These are phyloP conservation scores for Bocquillonia castaneifolia DNA, from an alignment of 441 rosid species.

Conservation along the genomic window DNA sequence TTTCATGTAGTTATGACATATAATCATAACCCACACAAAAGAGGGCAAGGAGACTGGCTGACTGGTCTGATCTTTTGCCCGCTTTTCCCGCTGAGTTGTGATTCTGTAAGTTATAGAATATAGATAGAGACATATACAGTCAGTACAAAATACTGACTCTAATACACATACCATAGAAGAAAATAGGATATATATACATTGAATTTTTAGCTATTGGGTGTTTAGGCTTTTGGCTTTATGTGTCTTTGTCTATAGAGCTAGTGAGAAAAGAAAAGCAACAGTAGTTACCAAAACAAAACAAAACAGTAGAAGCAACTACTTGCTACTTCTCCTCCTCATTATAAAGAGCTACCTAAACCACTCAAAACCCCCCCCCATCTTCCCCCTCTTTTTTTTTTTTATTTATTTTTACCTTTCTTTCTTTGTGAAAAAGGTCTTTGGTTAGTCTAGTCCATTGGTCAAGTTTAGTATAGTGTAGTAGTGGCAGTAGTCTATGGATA, in stretches of 20 bases:
- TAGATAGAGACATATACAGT: conserved; percentile 11
- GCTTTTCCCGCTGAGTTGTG: conserved; percentile 24
- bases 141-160: conserved; percentile 21
- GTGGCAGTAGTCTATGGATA: conserved; percentile 43
- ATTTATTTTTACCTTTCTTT: conserved; percentile 1
- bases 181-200: neutral
- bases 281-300: neutral
- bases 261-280: conserved; percentile 10
- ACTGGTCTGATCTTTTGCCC: neutral
- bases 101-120: neutral
- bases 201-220: conserved; percentile 15
- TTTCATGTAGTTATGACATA: no score
- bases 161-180: neutral
- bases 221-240: conserved; percentile 38
- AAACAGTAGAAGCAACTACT: conserved; percentile 21
- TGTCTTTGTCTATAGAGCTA: conserved; percentile 31
- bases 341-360: conserved; percentile 30
- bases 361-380: conserved; percentile 17
- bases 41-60: neutral
- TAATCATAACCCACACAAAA: neutral
- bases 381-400: neutral
- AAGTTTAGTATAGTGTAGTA: neutral
- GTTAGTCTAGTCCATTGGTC: conserved; percentile 6
- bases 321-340: conserved; percentile 9
- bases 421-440: conserved; percentile 1